These are phyloP conservation scores for Argentina anserina DNA, from an alignment of 306 rosid genomes.

Conservation along the genomic window DNA sequence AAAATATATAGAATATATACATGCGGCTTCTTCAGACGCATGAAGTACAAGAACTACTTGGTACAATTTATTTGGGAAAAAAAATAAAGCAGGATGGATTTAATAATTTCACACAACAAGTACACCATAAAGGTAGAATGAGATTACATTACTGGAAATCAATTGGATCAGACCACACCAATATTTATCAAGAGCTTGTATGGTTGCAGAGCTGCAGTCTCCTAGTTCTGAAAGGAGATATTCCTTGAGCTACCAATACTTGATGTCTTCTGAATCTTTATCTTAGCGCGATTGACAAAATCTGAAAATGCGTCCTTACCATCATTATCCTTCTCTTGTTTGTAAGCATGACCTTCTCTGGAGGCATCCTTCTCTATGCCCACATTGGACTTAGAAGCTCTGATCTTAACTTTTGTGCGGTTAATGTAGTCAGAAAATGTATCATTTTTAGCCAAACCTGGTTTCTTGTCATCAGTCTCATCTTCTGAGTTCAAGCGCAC, in stretches of 20 bases:
- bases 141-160: not conserved
- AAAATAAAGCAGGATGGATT: not conserved
- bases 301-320: conserved; percentile 17
- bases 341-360: conserved; percentile 4
- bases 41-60: not conserved
- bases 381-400: conserved; percentile 22
- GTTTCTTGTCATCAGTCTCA: not conserved
- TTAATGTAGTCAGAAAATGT: conserved; percentile 29
- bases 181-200: not conserved
- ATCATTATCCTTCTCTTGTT: conserved; percentile 14
- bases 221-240: conserved; percentile 23
- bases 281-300: conserved; percentile 23
- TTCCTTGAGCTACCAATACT: conserved; percentile 23
- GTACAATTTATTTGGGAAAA: not conserved
- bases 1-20: not conserved
- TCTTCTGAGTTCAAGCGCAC: not conserved
- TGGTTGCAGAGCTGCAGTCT: not conserved
- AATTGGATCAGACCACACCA: not conserved
- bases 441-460: conserved; percentile 4
- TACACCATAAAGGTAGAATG: not conserved
- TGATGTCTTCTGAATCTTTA: conserved; percentile 26
- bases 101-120: not conserved
- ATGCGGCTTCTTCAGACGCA: not conserved
- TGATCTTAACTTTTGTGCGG: conserved; percentile 9
- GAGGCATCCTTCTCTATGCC: conserved; percentile 13